Evolutionary conservation across 441 rosid species (phyloP).

Genomic region (Gossypium lobatum): DNA sequence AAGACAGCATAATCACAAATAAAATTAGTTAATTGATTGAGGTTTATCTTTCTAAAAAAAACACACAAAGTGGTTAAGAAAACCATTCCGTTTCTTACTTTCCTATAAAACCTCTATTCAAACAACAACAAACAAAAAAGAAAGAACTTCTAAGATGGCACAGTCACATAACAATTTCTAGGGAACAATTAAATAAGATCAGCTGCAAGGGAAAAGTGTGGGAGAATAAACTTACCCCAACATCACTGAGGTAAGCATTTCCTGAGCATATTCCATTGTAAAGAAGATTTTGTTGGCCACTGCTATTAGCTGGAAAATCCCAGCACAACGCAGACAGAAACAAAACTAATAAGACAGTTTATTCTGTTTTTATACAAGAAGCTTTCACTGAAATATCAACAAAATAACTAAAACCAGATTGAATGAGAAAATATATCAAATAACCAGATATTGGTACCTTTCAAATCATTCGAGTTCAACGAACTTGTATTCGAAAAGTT

Average conservation of each 20-base stretch:
- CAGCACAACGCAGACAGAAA: conserved; percentile 10
- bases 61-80: neutral
- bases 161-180: neutral
- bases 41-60: neutral
- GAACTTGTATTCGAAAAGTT: conserved; percentile 23
- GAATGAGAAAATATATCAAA: conserved; percentile 14
- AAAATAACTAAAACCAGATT: conserved; percentile 4
- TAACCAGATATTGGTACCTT: conserved; percentile 25
- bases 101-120: neutral
- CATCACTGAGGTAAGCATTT: conserved; percentile 20
- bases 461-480: conserved; percentile 29
- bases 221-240: conserved; percentile 37
- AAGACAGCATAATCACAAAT: neutral
- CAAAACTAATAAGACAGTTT: conserved; percentile 7
- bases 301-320: conserved; percentile 30
- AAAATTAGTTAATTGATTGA: neutral
- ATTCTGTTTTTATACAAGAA: conserved; percentile 5
- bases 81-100: neutral
- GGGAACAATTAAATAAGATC: neutral
- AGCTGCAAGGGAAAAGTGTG: conserved; percentile 1
- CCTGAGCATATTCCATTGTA: conserved; percentile 11
- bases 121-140: neutral
- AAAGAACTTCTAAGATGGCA: neutral
- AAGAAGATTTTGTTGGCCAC: conserved; percentile 24
- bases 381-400: neutral